A percentile compares a stretch with the other conserved stretches of the same genome.
Evolutionary conservation across 2,329 filamentous ascomycete genomes (phyloP).

Genomic region (Diaporthe ilicicola): DNA sequence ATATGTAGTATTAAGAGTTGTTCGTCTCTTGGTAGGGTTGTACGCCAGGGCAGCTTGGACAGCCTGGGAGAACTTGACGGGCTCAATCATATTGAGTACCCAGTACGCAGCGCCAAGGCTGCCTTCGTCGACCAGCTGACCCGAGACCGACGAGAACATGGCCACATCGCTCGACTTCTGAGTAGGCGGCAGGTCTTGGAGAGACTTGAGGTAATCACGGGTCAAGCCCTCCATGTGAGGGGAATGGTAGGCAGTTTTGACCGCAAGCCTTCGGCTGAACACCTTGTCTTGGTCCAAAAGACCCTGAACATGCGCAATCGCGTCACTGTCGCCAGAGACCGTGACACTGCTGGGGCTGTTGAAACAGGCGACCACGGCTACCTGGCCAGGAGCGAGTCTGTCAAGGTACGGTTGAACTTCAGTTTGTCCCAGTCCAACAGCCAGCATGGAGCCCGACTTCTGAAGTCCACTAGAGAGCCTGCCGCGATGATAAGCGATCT

Average conservation of each 20-base stretch:
- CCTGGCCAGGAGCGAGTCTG: too few relatives aligned
- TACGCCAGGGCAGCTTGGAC: too few relatives aligned
- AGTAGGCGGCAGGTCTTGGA: too few relatives aligned
- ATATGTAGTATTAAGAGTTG: too few relatives aligned
- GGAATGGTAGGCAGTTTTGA: conserved; percentile 44
- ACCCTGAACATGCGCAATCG: conserved; percentile 38
- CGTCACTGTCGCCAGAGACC: conserved; percentile 42
- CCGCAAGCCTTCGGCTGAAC: conserved; percentile 40
- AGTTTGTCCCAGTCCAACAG: conserved; percentile 31
- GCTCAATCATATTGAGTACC: conserved; percentile 42
- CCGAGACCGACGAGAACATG: conserved; percentile 21
- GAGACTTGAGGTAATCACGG: too few relatives aligned
- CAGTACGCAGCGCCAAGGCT: conserved; percentile 38
- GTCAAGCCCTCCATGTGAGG: conserved; percentile 42
- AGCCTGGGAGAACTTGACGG: conserved; percentile 39
- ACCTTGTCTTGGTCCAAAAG: conserved; percentile 38
- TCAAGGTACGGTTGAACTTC: too few relatives aligned
- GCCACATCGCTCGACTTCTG: neutral
- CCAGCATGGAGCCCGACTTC: conserved; percentile 36
- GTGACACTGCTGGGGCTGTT: conserved; percentile 38
- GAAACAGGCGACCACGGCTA: conserved; percentile 15
- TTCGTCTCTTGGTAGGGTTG: too few relatives aligned
- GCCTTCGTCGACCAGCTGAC: neutral
- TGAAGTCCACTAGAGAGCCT: neutral
- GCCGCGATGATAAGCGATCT: conserved; percentile 47